Base-by-base conservation (phyloP, 805 yeast genomes). In the Cyberlindnera euphorbiae region DNA sequence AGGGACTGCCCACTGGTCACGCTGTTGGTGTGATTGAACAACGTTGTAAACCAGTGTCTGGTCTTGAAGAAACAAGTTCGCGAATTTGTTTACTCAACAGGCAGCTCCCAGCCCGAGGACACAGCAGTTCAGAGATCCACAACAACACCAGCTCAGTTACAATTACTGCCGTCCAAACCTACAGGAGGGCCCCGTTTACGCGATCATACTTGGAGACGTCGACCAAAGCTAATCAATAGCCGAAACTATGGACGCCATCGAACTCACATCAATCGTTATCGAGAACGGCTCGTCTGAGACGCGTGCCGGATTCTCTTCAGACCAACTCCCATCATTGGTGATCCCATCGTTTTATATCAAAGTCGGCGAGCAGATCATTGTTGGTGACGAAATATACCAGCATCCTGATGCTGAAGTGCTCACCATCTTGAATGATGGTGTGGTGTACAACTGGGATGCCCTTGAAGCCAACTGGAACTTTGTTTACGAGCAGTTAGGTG, bases 391-490 rank as follows among this genome's bases (percentile, higher is more conserved):
- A n/a, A 64, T 81, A 22, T 67, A 66, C 42, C 29, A 36, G 2
- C 26, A 39, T 23, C 48, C 49, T 2, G 54, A 59, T 2, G 36
- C 45, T 12, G 59, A 61, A 17, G 40, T 62, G 6, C 78, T 65
- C 64, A 80, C 86, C 0, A 59, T 80, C 24, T 60, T 78, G 51
- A 79, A 75, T 28, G 74, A 75, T 38, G 88, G 89, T 4, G 50
- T 74, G 6, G 69, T 81, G 5, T 82, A 81, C 56, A 79, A 87
- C 60, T 82, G 84, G 77, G 87, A 82, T 15, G 77, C 77, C 15
- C 66, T 84, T 27, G 71, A 74, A 23, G 64, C 73, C 31, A 74
- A 80, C 47, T 83, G 95, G 90, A 62, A 67, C 25, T 74, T 78
- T 53, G 73, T 83, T 9, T 83, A 75, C 62, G 63, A 58, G 25